Base-by-base conservation (phyloP, 805 yeast species). In the Sugiyamaella qingdaonensis region DNA sequence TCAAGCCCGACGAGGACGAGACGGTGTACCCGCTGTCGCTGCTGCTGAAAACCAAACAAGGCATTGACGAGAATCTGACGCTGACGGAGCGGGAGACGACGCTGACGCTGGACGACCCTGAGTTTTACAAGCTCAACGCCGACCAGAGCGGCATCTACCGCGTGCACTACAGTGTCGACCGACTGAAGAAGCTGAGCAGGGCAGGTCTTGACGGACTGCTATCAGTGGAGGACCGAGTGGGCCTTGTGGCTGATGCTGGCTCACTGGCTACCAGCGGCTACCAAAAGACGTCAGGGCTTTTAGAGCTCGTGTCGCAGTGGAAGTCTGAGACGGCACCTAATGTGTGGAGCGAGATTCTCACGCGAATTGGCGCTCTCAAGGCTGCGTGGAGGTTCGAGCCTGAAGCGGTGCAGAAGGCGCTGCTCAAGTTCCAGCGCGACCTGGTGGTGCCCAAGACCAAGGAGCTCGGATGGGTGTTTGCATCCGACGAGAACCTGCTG, bases 381-480 rank as follows among this genome's bases (percentile, higher is more conserved):
- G 65, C 67, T 16, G 76, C 80, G n/a, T 76, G 80, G 68, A 60
- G 70, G 50, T 80, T 76, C 61, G 83, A 80, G 66, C 68, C 71
- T 45, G 72, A 72, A 27, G 64, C 65, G 19, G 61, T 73, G 49
- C 67, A 56, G 33, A 70, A 70, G 13, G 75, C 77, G 2, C 68
- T 80, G 59, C 70, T 73, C 55, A 58, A 57, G 37, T 78, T 82
- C 64, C 73, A 72, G 18, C 74, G 77, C 61, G 78, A 80, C 50
- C 76, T 88, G 60, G 79, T 84, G 50, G 67, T 76, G 41, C 73
- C 74, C 29, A 83, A 82, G 67, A 73, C 81, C 49, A 70, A 75
- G 47, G 65, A 75, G 49, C 64, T 84, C 24, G 96, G 95, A 43
- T 84, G 86, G 84, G 75, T 74, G 39, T 84, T 88, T 66, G 61